phyloP scores from a whole-genome alignment of 352 stramenopile genomes.

The Ophiocytium majus region DNA sequence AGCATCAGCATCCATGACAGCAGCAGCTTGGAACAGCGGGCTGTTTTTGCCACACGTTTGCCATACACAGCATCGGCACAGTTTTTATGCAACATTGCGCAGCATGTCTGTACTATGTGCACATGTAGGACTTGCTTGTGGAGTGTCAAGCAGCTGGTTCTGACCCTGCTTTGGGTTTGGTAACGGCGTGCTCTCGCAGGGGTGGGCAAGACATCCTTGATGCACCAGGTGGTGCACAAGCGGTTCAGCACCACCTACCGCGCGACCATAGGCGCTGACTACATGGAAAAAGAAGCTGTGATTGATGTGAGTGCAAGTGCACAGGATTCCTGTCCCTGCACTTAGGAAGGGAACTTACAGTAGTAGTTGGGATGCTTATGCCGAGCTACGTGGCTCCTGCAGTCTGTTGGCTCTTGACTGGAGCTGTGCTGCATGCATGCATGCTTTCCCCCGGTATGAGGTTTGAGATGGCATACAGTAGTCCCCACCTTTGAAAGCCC shows the following conservation, averaged over 20 bases:
- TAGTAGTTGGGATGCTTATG: too few species aligned
- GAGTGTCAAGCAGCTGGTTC: too few species aligned
- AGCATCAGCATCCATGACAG: too few species aligned
- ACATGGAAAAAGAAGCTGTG: slow-evolving; percentile 93
- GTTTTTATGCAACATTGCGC: not conserved
- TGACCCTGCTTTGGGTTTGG: too few species aligned
- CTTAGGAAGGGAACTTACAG: too few species aligned
- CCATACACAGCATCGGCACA: not conserved
- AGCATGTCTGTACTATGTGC: not conserved
- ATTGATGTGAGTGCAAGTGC: slow-evolving; percentile 78
- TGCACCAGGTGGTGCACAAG: slow-evolving; percentile 99
- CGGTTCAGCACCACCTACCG: slow-evolving; percentile 99
- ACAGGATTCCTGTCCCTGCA: too few species aligned
- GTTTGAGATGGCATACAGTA: too few species aligned
- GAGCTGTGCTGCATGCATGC: too few species aligned
- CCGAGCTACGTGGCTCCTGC: too few species aligned
- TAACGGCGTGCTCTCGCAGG: slow-evolving; percentile 59
- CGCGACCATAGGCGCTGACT: slow-evolving; percentile 97
- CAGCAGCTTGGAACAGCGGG: not conserved
- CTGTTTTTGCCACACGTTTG: not conserved
- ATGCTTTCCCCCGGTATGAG: too few species aligned
- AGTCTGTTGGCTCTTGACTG: too few species aligned
- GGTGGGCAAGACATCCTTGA: slow-evolving; percentile 97
- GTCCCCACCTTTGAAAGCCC: too few species aligned
- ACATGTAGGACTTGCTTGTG: not conserved